phyloP scores from a whole-genome alignment of 495 filamentous ascomycete genomes.

The Aspergillus haitiensis region DNA sequence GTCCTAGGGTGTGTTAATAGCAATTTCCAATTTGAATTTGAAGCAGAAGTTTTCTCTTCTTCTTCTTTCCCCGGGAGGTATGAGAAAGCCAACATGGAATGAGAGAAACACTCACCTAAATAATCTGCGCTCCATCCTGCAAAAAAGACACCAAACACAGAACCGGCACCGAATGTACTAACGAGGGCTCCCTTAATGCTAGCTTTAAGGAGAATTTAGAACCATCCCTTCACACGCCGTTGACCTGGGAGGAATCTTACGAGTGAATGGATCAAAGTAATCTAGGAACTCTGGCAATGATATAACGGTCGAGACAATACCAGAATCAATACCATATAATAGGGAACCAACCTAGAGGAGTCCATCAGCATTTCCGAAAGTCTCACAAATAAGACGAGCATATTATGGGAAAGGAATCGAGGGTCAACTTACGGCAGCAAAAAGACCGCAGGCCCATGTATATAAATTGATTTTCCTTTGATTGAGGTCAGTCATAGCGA shows the following conservation, averaged over 20 bases:
- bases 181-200: constrained; percentile 11
- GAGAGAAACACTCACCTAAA: constrained; percentile 1
- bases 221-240: neutral
- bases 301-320: constrained; percentile 15
- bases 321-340: constrained; percentile 16
- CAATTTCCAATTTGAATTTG: too few species aligned
- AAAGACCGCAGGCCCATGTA: constrained; percentile 15
- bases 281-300: constrained; percentile 9
- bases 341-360: constrained; percentile 11
- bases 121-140: constrained; percentile 17
- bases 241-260: neutral
- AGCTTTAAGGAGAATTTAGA: constrained; percentile 5
- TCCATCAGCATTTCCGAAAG: neutral
- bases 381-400: neutral
- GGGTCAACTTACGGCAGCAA: constrained; percentile 8
- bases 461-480: constrained; percentile 5
- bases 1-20: neutral
- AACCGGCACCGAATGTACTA: constrained; percentile 13
- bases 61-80: too few species aligned
- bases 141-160: constrained; percentile 17
- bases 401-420: neutral
- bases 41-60: too few species aligned
- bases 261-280: constrained; percentile 11
- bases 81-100: neutral
- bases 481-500: constrained; percentile 2